Evolutionary conservation across 768 basidiomycete genomes (phyloP), one percentile per base, ranked within the genome.

Genomic region (Myochromella boudieri): DNA sequence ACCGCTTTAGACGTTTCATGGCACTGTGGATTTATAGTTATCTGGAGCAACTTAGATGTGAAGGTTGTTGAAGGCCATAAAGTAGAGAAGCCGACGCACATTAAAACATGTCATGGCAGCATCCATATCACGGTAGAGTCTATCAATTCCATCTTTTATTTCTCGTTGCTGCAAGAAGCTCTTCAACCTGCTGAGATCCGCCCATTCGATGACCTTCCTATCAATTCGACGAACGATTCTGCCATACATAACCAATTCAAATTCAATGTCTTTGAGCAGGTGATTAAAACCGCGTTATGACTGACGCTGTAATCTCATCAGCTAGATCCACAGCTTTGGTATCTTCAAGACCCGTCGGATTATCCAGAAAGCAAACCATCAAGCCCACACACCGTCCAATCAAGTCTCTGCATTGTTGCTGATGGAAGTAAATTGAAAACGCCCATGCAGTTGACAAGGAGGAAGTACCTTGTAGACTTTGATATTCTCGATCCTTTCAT

Each of bases 81-180:
- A n/a, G 24, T n/a, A 29, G 31, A 24, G 18, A 27, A 9, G 46
- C 11, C 7, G 7, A 60, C 63, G 41, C 46, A 73, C 72, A 28
- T 61, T 62, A 53, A 72, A 72, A 44, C 63, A 65, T 48, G 62
- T 61, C 44, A 67, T 61, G 21, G 63, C 64, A 24, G 51, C 55
- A 36, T 70, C 66, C n/a, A 76, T 64, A 34, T 72, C 65, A 21
- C 58, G 63, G 46, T 71, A 57, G 24, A 73, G 57, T 29, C 62
- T 54, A 39, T 69, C 66, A 32, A 76, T 65, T 1, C 68, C 72
- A 26, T 69, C 60, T 46, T 66, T 67, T n/a, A 76, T 70, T 39
- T 71, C 71, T 17, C 59, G 46, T 52, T 68, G 71, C 32, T 59
- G 57, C 12, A 72, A 37, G 53, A 75, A 69, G 44, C 67, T 68